Conservation (phyloP, 2,329 filamentous ascomycete species). For the Colletotrichum scovillei region DNA sequence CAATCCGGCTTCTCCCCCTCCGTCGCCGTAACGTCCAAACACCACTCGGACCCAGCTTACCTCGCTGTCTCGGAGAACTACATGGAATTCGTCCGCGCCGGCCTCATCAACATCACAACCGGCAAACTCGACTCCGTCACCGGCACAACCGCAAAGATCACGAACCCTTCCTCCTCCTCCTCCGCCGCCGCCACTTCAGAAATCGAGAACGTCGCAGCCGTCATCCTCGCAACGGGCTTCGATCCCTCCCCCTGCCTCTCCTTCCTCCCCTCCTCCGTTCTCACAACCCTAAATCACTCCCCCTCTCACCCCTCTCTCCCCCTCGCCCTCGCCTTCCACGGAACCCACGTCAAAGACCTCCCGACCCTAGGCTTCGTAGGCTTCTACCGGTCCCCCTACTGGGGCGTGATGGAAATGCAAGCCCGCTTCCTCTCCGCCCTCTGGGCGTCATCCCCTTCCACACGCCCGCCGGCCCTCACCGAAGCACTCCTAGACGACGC, state of each 20-base stretch:
- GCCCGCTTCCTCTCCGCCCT: conserved; percentile 73
- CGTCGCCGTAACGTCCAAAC: conserved; percentile 47
- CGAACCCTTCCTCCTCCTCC: conserved; percentile 41
- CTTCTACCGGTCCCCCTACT: conserved; percentile 86
- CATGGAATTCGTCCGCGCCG: conserved; percentile 77
- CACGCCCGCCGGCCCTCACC: conserved; percentile 41
- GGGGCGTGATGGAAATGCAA: conserved; percentile 91
- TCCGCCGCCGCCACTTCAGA: not conserved
- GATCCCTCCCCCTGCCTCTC: conserved; percentile 71
- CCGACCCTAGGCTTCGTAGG: conserved; percentile 81
- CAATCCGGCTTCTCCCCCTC: conserved; percentile 61
- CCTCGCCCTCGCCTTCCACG: conserved; percentile 75
- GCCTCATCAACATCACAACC: conserved; percentile 62
- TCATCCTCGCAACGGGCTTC: conserved; percentile 83
- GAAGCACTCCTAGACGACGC: conserved; percentile 56
- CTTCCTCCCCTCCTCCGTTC: conserved; percentile 70
- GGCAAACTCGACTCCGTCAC: conserved; percentile 57
- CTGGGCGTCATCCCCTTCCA: conserved; percentile 59
- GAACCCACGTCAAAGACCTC: conserved; percentile 69
- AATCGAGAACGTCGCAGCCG: conserved; percentile 69
- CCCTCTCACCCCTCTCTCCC: conserved; percentile 66
- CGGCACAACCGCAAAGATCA: conserved; percentile 49
- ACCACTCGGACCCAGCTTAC: conserved; percentile 67
- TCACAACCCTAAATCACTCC: conserved; percentile 68
- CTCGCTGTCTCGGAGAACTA: conserved; percentile 80